Evolutionary conservation across 371 early-diverging fungal genomes (phyloP).

Genomic region (Massospora cicadina): DNA sequence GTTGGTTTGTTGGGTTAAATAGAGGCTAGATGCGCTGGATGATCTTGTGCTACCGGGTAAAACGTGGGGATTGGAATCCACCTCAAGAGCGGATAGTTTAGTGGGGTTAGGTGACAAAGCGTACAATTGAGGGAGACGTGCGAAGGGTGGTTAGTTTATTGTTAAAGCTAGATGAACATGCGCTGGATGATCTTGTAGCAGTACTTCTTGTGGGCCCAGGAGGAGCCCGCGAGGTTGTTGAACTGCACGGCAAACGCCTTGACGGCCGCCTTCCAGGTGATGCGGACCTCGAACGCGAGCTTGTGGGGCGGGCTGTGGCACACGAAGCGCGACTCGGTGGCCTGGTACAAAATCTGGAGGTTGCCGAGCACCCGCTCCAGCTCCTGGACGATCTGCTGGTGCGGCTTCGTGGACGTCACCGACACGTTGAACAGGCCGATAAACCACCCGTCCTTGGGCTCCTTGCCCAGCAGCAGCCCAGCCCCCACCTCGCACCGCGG

Average conservation of each 20-base stretch:
- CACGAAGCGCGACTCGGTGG: neutral
- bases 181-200: conserved; percentile 11
- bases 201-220: conserved; percentile 11
- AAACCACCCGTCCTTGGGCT: conserved; percentile 11
- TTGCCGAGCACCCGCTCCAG: conserved; percentile 8
- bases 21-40: no score
- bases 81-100: no score
- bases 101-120: no score
- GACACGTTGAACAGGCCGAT: conserved; percentile 10
- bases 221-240: conserved; percentile 8
- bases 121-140: no score
- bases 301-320: conserved; percentile 3
- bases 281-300: conserved; percentile 10
- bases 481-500: neutral
- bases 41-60: no score
- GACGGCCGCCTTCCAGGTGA: neutral
- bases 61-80: no score
- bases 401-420: conserved; percentile 5
- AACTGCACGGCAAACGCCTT: conserved; percentile 3
- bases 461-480: neutral
- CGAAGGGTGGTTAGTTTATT: no score
- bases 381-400: conserved; percentile 12
- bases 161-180: conserved; percentile 9
- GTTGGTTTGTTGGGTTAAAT: no score
- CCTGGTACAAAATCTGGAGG: neutral